A percentile compares a stretch with the other conserved stretches of the same genome.
phyloP scores from a whole-genome alignment of 192 early-diverging fungal genomes.

The Coemansia sp. region DNA sequence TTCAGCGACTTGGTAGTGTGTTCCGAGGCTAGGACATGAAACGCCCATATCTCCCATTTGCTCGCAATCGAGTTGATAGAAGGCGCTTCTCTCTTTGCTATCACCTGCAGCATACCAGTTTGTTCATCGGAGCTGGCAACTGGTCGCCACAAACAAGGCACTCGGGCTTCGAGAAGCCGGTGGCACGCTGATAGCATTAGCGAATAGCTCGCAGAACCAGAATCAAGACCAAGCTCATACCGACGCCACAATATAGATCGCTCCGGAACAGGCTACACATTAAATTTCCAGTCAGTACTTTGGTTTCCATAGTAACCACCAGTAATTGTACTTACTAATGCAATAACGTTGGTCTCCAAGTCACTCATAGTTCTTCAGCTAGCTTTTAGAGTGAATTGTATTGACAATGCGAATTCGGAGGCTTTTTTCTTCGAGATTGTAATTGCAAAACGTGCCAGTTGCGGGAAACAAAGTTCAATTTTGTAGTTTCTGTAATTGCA shows the following conservation, averaged over 20 bases:
- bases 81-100: conserved; percentile 1
- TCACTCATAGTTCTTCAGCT: conserved; percentile 24
- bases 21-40: conserved; percentile 22
- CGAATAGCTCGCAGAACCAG: conserved; percentile 1
- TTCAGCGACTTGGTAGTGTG: not conserved
- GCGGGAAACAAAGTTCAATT: too few species aligned
- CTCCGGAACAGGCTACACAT: conserved; percentile 20
- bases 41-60: conserved; percentile 42
- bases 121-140: conserved; percentile 10
- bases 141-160: conserved; percentile 46
- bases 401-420: too few species aligned
- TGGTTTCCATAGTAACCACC: too few species aligned
- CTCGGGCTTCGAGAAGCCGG: conserved; percentile 29
- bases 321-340: conserved; percentile 36
- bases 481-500: too few species aligned
- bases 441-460: too few species aligned
- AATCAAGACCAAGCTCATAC: conserved; percentile 25
- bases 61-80: not conserved
- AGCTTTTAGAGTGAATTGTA: too few species aligned
- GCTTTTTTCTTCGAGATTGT: too few species aligned
- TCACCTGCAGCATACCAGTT: conserved; percentile 1
- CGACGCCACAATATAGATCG: conserved; percentile 43
- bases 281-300: not conserved
- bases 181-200: conserved; percentile 31
- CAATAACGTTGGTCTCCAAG: conserved; percentile 48